Evolutionary conservation across 2,329 filamentous ascomycete species (phyloP).

Genomic region (Rugonectria rugulosa): DNA sequence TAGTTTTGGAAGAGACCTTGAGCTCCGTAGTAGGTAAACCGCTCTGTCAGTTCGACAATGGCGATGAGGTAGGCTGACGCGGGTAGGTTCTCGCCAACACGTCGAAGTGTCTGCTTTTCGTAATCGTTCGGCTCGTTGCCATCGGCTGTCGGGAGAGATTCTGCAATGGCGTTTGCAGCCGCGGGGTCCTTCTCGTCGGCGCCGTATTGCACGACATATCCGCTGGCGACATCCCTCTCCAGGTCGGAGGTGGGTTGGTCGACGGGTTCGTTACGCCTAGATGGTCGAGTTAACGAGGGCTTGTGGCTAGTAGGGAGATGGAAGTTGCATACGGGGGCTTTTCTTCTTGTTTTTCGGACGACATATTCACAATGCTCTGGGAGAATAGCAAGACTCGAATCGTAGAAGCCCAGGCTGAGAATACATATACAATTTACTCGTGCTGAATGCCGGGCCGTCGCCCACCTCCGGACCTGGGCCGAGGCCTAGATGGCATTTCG

Average conservation of each 20-base stretch:
- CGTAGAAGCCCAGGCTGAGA: no score
- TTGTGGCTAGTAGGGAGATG: no score
- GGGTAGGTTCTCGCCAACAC: constrained; percentile 63
- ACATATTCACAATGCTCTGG: constrained; percentile 33
- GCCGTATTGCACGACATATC: constrained; percentile 33
- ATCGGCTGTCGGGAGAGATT: constrained; percentile 47
- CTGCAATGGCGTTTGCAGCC: constrained; percentile 28
- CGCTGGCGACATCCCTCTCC: constrained; percentile 37
- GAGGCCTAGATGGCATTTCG: background rate
- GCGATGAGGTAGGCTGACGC: constrained; percentile 64
- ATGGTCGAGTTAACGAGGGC: constrained; percentile 20
- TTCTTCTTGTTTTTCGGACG: constrained; percentile 44
- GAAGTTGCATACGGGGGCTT: background rate
- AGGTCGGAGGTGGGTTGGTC: constrained; percentile 34
- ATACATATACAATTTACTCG: background rate
- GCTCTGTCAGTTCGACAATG: constrained; percentile 62
- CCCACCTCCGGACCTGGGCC: background rate
- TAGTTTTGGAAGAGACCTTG: constrained; percentile 65
- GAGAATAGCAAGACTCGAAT: background rate
- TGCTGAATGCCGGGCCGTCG: background rate
- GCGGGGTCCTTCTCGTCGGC: constrained; percentile 33
- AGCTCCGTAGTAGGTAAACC: constrained; percentile 61
- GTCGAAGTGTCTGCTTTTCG: constrained; percentile 58
- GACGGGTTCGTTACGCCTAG: constrained; percentile 41
- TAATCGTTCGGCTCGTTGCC: constrained; percentile 61